phyloP scores from a whole-genome alignment of 2,329 filamentous ascomycete genomes.

The Pseudogymnoascus sp. region DNA sequence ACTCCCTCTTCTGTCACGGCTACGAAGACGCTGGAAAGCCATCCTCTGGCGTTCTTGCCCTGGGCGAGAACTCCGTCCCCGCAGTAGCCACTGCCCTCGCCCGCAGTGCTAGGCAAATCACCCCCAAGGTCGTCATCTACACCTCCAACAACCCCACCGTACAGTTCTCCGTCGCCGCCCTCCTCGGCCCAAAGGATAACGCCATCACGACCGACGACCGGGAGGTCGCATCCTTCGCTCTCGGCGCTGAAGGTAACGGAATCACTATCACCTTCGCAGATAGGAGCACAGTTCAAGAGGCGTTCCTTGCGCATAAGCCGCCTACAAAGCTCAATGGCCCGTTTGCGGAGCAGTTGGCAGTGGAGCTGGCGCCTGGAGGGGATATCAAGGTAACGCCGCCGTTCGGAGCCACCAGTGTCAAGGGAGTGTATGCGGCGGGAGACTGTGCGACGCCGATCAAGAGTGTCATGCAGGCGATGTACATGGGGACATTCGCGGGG shows the following conservation, averaged over 20 bases:
- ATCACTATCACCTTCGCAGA: background rate
- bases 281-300: background rate
- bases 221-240: background rate
- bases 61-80: constrained; percentile 27
- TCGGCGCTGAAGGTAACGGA: background rate
- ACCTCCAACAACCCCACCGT: constrained; percentile 34
- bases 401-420: constrained; percentile 40
- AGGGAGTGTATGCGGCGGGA: constrained; percentile 45
- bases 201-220: background rate
- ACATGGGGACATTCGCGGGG: constrained; percentile 10
- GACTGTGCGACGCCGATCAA: constrained; percentile 31
- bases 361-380: constrained; percentile 22
- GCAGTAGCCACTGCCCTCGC: constrained; percentile 32
- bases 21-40: constrained; percentile 44
- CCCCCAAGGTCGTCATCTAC: constrained; percentile 40
- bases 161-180: background rate
- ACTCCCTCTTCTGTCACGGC: constrained; percentile 26
- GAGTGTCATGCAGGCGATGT: constrained; percentile 14
- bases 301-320: background rate
- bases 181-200: background rate
- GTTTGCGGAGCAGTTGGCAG: background rate
- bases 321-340: background rate
- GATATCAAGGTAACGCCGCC: constrained; percentile 33
- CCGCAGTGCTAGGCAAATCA: constrained; percentile 36
- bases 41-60: constrained; percentile 39